Evolutionary conservation across 2,329 filamentous ascomycete genomes (phyloP).

Genomic region (Epichloe coenophiala): DNA sequence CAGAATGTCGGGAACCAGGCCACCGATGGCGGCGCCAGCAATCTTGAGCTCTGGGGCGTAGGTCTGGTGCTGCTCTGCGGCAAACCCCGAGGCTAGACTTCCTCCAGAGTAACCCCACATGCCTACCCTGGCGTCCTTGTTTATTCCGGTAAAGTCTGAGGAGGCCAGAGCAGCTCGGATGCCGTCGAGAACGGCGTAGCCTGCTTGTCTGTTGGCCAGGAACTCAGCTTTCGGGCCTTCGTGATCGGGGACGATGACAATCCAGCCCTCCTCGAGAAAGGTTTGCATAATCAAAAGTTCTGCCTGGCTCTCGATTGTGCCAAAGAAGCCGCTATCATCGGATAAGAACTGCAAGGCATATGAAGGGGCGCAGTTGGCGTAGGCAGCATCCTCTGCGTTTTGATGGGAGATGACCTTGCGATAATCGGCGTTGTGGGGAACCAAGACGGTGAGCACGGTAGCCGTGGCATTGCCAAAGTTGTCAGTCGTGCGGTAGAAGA

Average conservation of each 20-base stretch:
- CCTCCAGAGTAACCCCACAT: constrained; percentile 28
- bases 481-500: constrained; percentile 27
- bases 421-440: constrained; percentile 19
- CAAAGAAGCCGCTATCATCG: constrained; percentile 19
- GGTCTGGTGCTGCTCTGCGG: constrained; percentile 1
- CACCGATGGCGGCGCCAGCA: constrained; percentile 12
- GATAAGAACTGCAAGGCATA: constrained; percentile 11
- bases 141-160: constrained; percentile 15
- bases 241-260: constrained; percentile 36
- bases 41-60: constrained; percentile 13
- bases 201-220: constrained; percentile 25
- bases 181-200: constrained; percentile 28
- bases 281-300: constrained; percentile 13
- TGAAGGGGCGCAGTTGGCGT: constrained; percentile 19
- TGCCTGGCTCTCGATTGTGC: constrained; percentile 15
- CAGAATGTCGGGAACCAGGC: constrained; percentile 8
- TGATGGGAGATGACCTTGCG: constrained; percentile 27
- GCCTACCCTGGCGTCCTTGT: constrained; percentile 18
- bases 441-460: constrained; percentile 24
- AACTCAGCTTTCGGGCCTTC: constrained; percentile 30
- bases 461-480: constrained; percentile 19
- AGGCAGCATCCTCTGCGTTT: constrained; percentile 25
- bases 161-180: constrained; percentile 25
- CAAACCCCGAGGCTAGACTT: constrained; percentile 3
- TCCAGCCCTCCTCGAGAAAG: constrained; percentile 29